Evolutionary conservation across 306 rosid species (phyloP).

Genomic region (Coriaria nepalensis): DNA sequence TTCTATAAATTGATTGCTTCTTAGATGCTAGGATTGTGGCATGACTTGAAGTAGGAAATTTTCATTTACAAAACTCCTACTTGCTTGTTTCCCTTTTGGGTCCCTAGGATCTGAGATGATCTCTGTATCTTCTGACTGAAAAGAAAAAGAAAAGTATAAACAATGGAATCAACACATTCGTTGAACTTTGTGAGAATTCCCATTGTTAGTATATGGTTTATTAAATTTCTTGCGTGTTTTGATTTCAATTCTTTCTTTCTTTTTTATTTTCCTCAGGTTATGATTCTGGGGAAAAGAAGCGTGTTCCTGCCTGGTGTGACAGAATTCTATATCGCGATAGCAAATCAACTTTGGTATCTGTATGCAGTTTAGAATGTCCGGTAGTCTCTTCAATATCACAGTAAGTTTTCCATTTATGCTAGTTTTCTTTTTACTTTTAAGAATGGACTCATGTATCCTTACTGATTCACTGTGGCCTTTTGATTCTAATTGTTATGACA

Average conservation of each 20-base stretch:
- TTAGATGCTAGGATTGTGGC: too few relatives aligned
- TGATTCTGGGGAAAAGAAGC: conserved; percentile 99
- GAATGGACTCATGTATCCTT: conserved; percentile 10
- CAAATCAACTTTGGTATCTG: conserved; percentile 42
- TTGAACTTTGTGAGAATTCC: background rate
- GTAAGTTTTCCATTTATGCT: conserved; percentile 30
- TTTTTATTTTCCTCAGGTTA: conserved; percentile 48
- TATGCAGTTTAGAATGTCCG: conserved; percentile 75
- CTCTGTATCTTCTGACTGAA: background rate
- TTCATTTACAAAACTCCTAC: background rate
- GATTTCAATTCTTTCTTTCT: conserved; percentile 1
- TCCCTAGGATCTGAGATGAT: background rate
- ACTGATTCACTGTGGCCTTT: background rate
- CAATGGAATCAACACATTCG: background rate
- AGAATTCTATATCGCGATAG: conserved; percentile 88
- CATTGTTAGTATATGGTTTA: background rate
- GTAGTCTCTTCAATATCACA: conserved; percentile 52
- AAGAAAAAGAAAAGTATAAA: background rate
- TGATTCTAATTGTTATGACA: too few relatives aligned
- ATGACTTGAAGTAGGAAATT: too few relatives aligned
- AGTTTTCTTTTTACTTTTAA: conserved; percentile 10
- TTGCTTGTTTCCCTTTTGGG: background rate
- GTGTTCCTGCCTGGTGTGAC: conserved; percentile 99
- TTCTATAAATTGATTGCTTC: conserved; percentile 7
- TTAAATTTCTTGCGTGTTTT: background rate